Evolutionary conservation across 108 stramenopile species (phyloP).

Genomic region (Nitzschia inconspicua): DNA sequence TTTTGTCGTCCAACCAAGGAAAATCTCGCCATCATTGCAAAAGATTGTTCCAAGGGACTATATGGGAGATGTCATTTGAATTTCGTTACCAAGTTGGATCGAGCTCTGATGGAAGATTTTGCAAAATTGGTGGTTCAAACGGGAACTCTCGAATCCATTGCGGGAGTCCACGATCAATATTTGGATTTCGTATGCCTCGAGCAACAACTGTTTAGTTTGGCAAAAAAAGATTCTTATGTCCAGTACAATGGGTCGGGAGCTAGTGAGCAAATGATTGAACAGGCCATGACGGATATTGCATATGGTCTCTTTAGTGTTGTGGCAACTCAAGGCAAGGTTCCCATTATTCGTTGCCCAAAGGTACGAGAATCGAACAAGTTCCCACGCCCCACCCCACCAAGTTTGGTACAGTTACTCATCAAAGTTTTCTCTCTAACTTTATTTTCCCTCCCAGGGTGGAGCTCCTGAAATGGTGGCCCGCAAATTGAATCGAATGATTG

Average conservation of each 20-base stretch:
- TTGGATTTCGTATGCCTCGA: constrained; percentile 94
- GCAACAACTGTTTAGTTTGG: constrained; percentile 78
- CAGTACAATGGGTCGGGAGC: constrained; percentile 86
- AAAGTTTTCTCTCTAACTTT: not conserved
- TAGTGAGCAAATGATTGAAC: constrained; percentile 78
- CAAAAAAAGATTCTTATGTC: constrained; percentile 79
- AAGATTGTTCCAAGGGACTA: constrained; percentile 75
- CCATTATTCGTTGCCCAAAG: constrained; percentile 89
- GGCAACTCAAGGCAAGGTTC: constrained; percentile 83
- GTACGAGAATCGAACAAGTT: constrained; percentile 25
- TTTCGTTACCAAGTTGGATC: constrained; percentile 82
- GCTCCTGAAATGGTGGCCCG: constrained; percentile 96
- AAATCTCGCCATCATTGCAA: constrained; percentile 87
- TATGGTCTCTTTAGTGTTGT: constrained; percentile 90
- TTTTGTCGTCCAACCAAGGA: constrained; percentile 91
- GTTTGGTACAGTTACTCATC: not conserved
- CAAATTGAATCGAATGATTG: constrained; percentile 80
- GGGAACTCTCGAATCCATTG: constrained; percentile 70
- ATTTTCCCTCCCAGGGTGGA: constrained; percentile 65
- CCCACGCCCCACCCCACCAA: not conserved
- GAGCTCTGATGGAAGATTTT: constrained; percentile 92
- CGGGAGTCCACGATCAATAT: constrained; percentile 90
- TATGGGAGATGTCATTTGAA: constrained; percentile 86
- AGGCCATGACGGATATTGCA: constrained; percentile 80
- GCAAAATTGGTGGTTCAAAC: constrained; percentile 84